Conservation (phyloP, 441 rosid species). For the Euphorbia schlechtendalii region DNA sequence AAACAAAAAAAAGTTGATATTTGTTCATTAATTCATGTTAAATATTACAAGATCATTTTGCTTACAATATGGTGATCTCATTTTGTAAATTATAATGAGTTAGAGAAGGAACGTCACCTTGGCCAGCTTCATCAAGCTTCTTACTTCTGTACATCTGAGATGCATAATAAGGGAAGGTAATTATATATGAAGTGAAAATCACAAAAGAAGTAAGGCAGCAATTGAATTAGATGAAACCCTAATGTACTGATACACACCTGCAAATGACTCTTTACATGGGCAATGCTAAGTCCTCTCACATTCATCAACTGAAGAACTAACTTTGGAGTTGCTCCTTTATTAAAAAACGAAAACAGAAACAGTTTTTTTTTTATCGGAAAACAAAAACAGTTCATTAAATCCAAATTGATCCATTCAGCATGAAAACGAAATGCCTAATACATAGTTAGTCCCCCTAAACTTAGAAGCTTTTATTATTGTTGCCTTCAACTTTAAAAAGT, state of each 20-base stretch:
- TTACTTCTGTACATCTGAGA: conserved; percentile 82
- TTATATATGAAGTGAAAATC: not conserved
- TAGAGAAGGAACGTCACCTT: conserved; percentile 32
- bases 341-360: no score
- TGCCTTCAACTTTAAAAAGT: no score
- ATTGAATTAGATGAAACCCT: not conserved
- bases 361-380: no score
- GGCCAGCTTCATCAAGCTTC: conserved; percentile 54
- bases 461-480: no score
- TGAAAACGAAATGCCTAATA: no score
- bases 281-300: conserved; percentile 73
- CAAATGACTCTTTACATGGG: conserved; percentile 94
- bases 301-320: conserved; percentile 83
- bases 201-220: not conserved
- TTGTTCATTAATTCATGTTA: not conserved
- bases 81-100: no score
- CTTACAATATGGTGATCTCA: no score
- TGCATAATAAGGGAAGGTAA: not conserved
- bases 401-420: no score
- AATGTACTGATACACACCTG: conserved; percentile 37
- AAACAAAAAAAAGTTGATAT: not conserved
- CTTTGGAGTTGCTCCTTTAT: conserved; percentile 81
- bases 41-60: not conserved
- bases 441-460: no score
- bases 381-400: no score